phyloP scores from a whole-genome alignment of 805 yeast species.

The Candida tammaniensis region DNA sequence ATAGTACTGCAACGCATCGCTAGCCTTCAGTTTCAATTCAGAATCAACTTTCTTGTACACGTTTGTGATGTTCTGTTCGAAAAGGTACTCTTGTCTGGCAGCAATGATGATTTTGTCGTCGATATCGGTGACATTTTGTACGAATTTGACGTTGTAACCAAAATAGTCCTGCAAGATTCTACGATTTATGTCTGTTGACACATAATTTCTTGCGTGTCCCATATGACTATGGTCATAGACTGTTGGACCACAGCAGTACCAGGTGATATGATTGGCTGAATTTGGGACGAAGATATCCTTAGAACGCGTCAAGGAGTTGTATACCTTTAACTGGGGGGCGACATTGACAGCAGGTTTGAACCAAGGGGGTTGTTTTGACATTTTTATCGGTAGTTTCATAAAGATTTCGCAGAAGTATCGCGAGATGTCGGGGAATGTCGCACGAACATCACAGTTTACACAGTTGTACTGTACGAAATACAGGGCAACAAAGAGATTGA shows the following conservation, averaged over 20 bases:
- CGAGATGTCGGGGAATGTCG: too few relatives aligned
- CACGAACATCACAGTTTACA: too few relatives aligned
- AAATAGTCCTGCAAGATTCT: conserved; percentile 87
- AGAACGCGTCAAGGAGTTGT: conserved; percentile 78
- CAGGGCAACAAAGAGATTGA: too few relatives aligned
- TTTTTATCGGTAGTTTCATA: conserved; percentile 4
- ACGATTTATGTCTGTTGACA: conserved; percentile 89
- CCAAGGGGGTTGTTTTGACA: conserved; percentile 40
- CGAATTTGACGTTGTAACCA: conserved; percentile 82
- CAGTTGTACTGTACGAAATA: too few relatives aligned
- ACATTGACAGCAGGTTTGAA: conserved; percentile 13
- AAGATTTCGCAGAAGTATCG: too few relatives aligned
- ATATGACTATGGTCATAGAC: conserved; percentile 94
- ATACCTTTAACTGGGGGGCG: conserved; percentile 51
- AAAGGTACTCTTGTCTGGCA: conserved; percentile 85
- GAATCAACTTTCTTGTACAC: conserved; percentile 25
- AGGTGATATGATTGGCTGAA: conserved; percentile 62
- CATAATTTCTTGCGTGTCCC: conserved; percentile 99
- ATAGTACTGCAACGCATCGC: conserved; percentile 47
- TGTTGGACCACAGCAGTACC: conserved; percentile 99
- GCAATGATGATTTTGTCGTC: conserved; percentile 95
- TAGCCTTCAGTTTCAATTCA: conserved; percentile 37
- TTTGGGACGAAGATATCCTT: conserved; percentile 79
- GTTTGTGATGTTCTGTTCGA: conserved; percentile 51
- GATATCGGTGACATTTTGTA: conserved; percentile 97